Percentiles rank a stretch among this genome's conserved stretches.
phyloP scores from a whole-genome alignment of 164 flowering plant species.

The Berberis vulgaris region DNA sequence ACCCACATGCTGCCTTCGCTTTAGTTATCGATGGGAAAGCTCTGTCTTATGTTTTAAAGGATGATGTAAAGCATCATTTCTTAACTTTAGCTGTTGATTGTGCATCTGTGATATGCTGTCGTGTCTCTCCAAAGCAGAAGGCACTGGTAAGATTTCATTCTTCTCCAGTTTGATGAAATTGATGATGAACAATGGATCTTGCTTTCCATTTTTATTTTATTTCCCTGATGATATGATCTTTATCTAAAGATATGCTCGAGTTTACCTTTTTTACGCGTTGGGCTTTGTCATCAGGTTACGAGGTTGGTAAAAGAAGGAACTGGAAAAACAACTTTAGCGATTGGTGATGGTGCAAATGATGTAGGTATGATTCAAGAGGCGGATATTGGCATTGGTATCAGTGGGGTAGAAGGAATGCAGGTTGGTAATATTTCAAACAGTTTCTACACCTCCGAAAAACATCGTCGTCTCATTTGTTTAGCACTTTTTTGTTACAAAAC shows the following conservation, averaged over 20 bases:
- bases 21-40: conserved; percentile 92
- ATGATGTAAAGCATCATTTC: conserved; percentile 75
- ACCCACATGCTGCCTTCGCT: conserved; percentile 96
- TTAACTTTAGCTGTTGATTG: conserved; percentile 80
- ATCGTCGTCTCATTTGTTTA: background rate
- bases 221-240: background rate
- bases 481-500: too few species aligned
- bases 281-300: conserved; percentile 49
- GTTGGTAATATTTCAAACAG: conserved; percentile 34
- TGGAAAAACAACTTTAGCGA: conserved; percentile 85
- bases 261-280: background rate
- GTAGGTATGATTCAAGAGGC: conserved; percentile 99
- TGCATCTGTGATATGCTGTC: conserved; percentile 98
- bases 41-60: conserved; percentile 62
- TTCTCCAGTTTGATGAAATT: background rate
- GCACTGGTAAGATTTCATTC: conserved; percentile 57
- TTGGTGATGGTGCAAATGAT: conserved; percentile 99
- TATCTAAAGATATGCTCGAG: background rate
- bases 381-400: conserved; percentile 97
- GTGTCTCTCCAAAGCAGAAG: conserved; percentile 98
- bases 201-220: background rate
- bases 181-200: background rate
- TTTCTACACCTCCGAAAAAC: background rate
- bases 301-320: conserved; percentile 92
- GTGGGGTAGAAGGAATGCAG: conserved; percentile 99